These are phyloP conservation scores for Boeremia exigua DNA, from an alignment of 2,329 filamentous ascomycete species.

Conservation along the genomic window DNA sequence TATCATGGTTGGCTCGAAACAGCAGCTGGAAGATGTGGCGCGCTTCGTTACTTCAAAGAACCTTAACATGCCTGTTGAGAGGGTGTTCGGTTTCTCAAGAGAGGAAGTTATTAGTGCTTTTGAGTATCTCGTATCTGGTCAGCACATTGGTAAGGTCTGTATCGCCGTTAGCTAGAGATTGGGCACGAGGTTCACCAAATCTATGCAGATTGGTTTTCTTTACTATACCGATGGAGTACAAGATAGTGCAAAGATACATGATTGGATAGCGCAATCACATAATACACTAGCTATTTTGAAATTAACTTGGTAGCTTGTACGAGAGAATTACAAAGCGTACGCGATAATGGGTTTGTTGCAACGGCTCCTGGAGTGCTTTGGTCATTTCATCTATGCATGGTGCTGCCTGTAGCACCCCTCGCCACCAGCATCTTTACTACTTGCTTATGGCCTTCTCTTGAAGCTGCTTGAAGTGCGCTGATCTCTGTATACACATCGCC, in stretches of 20 bases:
- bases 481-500: background rate
- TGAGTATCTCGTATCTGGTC: constrained; percentile 43
- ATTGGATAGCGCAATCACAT: no score
- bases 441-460: background rate
- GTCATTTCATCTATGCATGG: no score
- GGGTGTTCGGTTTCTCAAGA: constrained; percentile 38
- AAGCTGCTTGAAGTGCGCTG: background rate
- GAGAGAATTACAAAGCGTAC: no score
- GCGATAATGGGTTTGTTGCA: no score
- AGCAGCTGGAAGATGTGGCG: constrained; percentile 51
- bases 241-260: no score
- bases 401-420: background rate
- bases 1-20: constrained; percentile 64
- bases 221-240: background rate
- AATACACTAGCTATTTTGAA: no score
- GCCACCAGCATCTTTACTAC: background rate
- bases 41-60: constrained; percentile 38
- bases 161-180: constrained; percentile 14
- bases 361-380: no score
- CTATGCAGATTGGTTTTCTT: no score
- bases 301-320: no score
- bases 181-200: no score
- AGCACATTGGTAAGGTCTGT: constrained; percentile 38
- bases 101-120: constrained; percentile 41
- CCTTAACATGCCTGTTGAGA: constrained; percentile 40